Evolutionary conservation across 176 grass and related monocot species (phyloP).

Genomic region (maize (Zea mays)): Zm-B73-REFERENCE-NAM-5.0 NC_050105.1:135517501-135518000

Average conservation of each 20-base stretch:
- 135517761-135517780: conserved; percentile 93
- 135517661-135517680: conserved; percentile 88
- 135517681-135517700: conserved; percentile 92
- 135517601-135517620: conserved; percentile 25
- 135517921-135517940: conserved; percentile 61
- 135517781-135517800: conserved; percentile 83
- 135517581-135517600: conserved; percentile 10
- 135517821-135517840: conserved; percentile 93
- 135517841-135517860: conserved; percentile 82
- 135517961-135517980: conserved; percentile 61
- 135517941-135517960: conserved; percentile 51
- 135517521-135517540: too few species aligned
- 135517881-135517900: conserved; percentile 84
- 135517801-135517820: conserved; percentile 82
- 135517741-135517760: conserved; percentile 65
- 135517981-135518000: conserved; percentile 51
- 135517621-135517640: conserved; percentile 42
- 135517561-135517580: neutral
- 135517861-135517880: conserved; percentile 71
- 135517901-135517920: conserved; percentile 63
- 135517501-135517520: neutral
- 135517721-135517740: conserved; percentile 79
- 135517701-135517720: conserved; percentile 76
- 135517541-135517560: neutral
- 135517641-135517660: conserved; percentile 84